Conservation (phyloP, 225 moss, liverwort and hornwort species). For the Bryum argenteum region DNA sequence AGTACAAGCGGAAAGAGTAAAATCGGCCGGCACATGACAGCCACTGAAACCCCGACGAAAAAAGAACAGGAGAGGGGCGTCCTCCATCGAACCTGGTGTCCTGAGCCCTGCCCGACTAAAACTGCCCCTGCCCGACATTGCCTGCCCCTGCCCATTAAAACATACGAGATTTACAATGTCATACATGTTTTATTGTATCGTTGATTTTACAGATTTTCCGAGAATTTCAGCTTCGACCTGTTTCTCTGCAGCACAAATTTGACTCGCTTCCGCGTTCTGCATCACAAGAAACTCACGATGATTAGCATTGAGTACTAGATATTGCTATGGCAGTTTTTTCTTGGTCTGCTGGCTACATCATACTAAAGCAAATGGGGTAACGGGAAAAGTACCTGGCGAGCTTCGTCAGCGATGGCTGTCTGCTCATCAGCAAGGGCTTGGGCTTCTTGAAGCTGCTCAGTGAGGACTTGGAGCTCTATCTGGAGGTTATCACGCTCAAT, state of each 20-base stretch:
- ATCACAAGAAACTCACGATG: conserved; percentile 1
- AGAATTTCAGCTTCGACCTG: conserved; percentile 72
- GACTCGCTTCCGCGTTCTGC: conserved; percentile 80
- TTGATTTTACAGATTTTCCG: conserved; percentile 75
- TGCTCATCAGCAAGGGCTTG: conserved; percentile 73
- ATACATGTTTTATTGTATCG: no score
- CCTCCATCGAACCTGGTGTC: no score
- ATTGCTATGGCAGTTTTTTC: conserved; percentile 1
- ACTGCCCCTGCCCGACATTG: no score
- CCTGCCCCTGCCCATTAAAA: no score
- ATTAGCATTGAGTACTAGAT: conserved; percentile 18
- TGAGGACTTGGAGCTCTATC: conserved; percentile 60
- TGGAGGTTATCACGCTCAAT: conserved; percentile 73
- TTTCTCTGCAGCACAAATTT: conserved; percentile 66
- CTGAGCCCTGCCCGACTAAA: no score
- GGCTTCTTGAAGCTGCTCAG: conserved; percentile 69
- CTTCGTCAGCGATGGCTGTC: conserved; percentile 60
- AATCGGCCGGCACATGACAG: no score
- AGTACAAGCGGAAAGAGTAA: no score
- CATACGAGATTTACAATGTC: no score
- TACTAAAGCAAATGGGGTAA: conserved; percentile 19
- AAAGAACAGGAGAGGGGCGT: no score
- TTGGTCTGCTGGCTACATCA: neutral
- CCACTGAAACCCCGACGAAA: no score
- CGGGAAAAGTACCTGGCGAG: conserved; percentile 60